A percentile compares a stretch with the other conserved stretches of the same genome.
Evolutionary conservation across 179 eudicot genomes (phyloP).

Genomic region (Silene coronaria): DNA sequence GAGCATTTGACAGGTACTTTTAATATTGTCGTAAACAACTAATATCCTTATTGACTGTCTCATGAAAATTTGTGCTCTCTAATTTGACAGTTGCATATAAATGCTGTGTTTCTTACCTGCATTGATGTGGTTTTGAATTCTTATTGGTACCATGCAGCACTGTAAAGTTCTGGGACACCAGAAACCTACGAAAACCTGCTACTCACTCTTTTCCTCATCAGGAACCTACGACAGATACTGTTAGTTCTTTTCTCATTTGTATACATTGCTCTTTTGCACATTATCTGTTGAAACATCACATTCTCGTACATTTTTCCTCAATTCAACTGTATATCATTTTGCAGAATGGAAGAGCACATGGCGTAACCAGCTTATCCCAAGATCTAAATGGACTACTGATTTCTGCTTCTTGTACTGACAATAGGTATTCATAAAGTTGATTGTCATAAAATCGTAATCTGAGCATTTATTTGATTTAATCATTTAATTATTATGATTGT

Average conservation of each 20-base stretch:
- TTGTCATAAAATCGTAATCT: not conserved
- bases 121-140: slow-evolving; percentile 2
- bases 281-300: not conserved
- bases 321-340: not conserved
- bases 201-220: slow-evolving; percentile 41
- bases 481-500: not conserved
- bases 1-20: slow-evolving; percentile 63
- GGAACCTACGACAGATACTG: slow-evolving; percentile 37
- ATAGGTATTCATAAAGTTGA: slow-evolving; percentile 40
- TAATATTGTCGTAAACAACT: not conserved
- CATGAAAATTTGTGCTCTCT: not conserved
- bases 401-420: slow-evolving; percentile 91
- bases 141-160: slow-evolving; percentile 34
- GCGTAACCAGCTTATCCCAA: slow-evolving; percentile 88
- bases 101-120: not conserved
- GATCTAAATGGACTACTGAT: slow-evolving; percentile 68
- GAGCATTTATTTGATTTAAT: slow-evolving; percentile 4
- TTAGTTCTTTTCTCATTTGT: slow-evolving; percentile 23
- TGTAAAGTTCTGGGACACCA: slow-evolving; percentile 64
- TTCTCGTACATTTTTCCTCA: not conserved
- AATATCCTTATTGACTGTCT: not conserved
- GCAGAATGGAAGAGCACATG: slow-evolving; percentile 68
- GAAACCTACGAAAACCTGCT: slow-evolving; percentile 49
- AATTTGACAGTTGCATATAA: not conserved
- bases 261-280: not conserved